phyloP scores from a whole-genome alignment of 768 basidiomycete species.

The Pleurotus ostreatus region DNA sequence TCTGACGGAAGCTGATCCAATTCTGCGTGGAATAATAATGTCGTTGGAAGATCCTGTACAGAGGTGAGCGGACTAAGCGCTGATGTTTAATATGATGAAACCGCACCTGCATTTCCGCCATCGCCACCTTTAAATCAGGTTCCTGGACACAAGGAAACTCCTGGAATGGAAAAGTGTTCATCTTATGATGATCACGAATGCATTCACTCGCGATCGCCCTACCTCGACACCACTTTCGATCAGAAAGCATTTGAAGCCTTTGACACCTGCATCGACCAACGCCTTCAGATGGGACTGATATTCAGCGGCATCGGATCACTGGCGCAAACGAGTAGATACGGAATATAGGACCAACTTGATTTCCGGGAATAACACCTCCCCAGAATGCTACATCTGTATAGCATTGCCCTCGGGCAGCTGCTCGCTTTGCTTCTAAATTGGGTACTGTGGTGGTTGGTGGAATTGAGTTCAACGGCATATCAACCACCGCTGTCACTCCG shows the following conservation, averaged over 20 bases:
- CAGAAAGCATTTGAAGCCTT: constrained; percentile 96
- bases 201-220: neutral
- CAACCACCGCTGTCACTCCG: constrained; percentile 92
- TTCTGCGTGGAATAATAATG: constrained; percentile 93
- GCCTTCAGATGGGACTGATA: constrained; percentile 65
- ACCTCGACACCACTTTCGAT: constrained; percentile 96
- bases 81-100: constrained; percentile 7
- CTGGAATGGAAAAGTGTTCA: constrained; percentile 31
- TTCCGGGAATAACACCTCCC: constrained; percentile 93
- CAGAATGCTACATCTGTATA: constrained; percentile 86
- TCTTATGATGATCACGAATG: constrained; percentile 8
- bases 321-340: neutral
- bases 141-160: constrained; percentile 90
- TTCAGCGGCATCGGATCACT: neutral
- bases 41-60: constrained; percentile 57
- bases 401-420: constrained; percentile 69
- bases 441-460: constrained; percentile 88
- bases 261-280: constrained; percentile 78
- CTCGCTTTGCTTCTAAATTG: constrained; percentile 68
- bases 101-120: constrained; percentile 70
- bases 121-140: constrained; percentile 60
- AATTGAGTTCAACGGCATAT: constrained; percentile 98
- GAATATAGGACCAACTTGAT: constrained; percentile 50
- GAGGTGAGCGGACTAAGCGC: neutral
- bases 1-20: constrained; percentile 36